A percentile compares a stretch with the other conserved stretches of the same genome.
Evolutionary conservation across 2,329 filamentous ascomycete species (phyloP).

Genomic region (Ophiostoma ulmi): DNA sequence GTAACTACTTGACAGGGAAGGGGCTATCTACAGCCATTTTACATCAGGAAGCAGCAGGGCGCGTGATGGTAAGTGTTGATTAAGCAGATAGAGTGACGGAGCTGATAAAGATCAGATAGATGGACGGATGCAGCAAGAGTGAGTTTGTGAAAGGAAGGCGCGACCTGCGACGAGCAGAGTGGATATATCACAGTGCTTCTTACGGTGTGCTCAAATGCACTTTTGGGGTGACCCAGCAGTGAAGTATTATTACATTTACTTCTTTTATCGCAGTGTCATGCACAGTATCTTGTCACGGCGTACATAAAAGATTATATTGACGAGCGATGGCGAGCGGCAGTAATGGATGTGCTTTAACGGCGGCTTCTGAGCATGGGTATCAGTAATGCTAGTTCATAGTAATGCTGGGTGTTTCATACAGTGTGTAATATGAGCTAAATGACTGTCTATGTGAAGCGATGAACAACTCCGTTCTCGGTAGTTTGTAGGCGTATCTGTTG

Average conservation of each 20-base stretch:
- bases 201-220: background rate
- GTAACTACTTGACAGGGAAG: background rate
- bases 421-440: background rate
- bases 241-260: too few relatives aligned
- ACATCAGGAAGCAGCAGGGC: background rate
- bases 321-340: conserved; percentile 4
- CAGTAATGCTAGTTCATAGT: background rate
- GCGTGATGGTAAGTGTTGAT: background rate
- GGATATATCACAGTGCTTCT: background rate
- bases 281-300: too few relatives aligned
- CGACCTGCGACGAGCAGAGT: background rate
- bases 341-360: background rate
- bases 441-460: background rate
- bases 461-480: conserved; percentile 9
- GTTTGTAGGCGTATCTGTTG: conserved; percentile 3
- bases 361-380: background rate
- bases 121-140: conserved; percentile 1
- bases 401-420: background rate
- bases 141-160: background rate
- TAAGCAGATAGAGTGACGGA: background rate
- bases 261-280: too few relatives aligned
- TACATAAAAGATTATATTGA: too few relatives aligned
- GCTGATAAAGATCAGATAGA: conserved; percentile 1
- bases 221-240: too few relatives aligned
- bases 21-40: background rate